Evolutionary conservation across 1,284 basidiomycete genomes (phyloP).

Genomic region (Pseudozyma hubeiensis): DNA sequence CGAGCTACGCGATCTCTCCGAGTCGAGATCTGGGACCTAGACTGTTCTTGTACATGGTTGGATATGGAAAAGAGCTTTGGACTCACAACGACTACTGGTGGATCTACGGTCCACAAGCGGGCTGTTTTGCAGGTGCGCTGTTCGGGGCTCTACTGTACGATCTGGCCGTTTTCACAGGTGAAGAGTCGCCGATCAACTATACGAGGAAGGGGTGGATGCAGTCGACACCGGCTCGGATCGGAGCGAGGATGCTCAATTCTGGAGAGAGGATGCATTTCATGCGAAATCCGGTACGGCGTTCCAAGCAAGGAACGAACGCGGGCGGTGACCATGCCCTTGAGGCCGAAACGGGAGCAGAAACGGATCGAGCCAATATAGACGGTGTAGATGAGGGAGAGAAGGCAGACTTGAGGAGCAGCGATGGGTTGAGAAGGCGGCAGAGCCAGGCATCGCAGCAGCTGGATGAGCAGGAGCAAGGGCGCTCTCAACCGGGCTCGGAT

Average conservation of each 20-base stretch:
- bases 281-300: not conserved
- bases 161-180: conserved; percentile 66
- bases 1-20: conserved; percentile 75
- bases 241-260: conserved; percentile 18
- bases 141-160: conserved; percentile 69
- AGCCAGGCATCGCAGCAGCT: conserved; percentile 19
- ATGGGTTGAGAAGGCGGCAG: conserved; percentile 1
- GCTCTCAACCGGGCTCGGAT: not conserved
- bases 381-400: not conserved
- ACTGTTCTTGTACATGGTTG: conserved; percentile 74
- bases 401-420: not conserved
- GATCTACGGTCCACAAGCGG: conserved; percentile 76
- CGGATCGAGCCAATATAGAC: too few relatives aligned
- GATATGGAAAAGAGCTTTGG: conserved; percentile 73
- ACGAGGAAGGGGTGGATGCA: conserved; percentile 33
- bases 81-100: conserved; percentile 77
- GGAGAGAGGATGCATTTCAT: conserved; percentile 15
- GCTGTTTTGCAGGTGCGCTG: conserved; percentile 62
- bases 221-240: conserved; percentile 25
- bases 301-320: not conserved
- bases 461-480: conserved; percentile 28
- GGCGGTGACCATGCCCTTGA: not conserved
- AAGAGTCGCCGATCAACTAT: conserved; percentile 65
- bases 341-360: not conserved
- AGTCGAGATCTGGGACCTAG: conserved; percentile 77